Conservation (phyloP, 805 yeast species). For the Starmerella lactis-condensi region DNA sequence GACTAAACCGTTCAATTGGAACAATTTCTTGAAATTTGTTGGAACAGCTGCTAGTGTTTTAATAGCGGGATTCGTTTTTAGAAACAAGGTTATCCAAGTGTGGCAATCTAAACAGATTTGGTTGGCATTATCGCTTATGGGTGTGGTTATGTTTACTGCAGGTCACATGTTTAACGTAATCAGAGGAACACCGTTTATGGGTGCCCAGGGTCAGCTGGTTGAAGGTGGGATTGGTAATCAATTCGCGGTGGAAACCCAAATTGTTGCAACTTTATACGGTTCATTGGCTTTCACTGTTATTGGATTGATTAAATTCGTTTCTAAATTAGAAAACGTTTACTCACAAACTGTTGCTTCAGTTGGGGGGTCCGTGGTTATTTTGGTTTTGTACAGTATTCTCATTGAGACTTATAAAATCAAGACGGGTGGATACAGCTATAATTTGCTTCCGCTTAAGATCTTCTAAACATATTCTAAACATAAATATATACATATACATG, state of each 20-base stretch:
- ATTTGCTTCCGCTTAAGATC: conserved; percentile 27
- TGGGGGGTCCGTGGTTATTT: conserved; percentile 28
- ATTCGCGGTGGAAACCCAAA: conserved; percentile 76
- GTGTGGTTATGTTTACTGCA: conserved; percentile 51
- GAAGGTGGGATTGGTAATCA: conserved; percentile 57
- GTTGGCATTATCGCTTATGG: conserved; percentile 48
- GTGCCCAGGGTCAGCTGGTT: conserved; percentile 33
- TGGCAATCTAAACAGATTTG: conserved; percentile 42
- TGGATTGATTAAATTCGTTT: conserved; percentile 39
- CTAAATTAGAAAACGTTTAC: conserved; percentile 29
- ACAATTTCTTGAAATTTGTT: conserved; percentile 9
- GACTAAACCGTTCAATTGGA: conserved; percentile 22
- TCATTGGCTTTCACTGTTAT: conserved; percentile 42
- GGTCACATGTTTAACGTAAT: conserved; percentile 92
- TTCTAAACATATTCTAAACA: background rate
- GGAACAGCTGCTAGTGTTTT: conserved; percentile 6
- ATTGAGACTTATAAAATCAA: conserved; percentile 52
- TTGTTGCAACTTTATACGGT: conserved; percentile 44
- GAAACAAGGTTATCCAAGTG: conserved; percentile 25
- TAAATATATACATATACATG: background rate
- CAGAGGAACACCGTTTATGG: conserved; percentile 43
- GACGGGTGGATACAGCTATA: conserved; percentile 60
- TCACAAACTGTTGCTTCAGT: conserved; percentile 34
- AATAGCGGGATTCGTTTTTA: conserved; percentile 8
- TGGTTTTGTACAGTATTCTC: conserved; percentile 43